Percentiles rank a stretch among this genome's conserved stretches.
phyloP scores from a whole-genome alignment of 2,329 filamentous ascomycete genomes.

The Trichoderma afroharzianum region DNA sequence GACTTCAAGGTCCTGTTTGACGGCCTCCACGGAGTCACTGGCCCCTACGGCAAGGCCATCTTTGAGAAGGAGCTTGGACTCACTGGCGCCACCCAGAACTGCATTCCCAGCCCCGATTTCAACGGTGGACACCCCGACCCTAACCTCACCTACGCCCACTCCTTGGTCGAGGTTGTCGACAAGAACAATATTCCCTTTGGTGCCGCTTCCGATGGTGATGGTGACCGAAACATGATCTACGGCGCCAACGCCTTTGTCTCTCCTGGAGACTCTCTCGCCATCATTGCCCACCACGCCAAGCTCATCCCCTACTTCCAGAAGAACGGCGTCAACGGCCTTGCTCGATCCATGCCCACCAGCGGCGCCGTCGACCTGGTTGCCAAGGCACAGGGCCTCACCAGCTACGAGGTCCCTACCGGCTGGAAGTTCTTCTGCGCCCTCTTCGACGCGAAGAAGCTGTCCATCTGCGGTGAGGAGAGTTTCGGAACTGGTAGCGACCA shows the following conservation, averaged over 20 bases:
- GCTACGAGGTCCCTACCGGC: conserved; percentile 95
- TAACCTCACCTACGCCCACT: conserved; percentile 95
- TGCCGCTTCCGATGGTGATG: conserved; percentile 93
- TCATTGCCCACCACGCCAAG: conserved; percentile 94
- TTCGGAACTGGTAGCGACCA: conserved; percentile 98
- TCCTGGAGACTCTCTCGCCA: conserved; percentile 93
- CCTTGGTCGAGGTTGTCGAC: conserved; percentile 89
- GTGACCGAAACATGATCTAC: conserved; percentile 99
- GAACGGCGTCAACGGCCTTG: conserved; percentile 91
- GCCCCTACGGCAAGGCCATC: conserved; percentile 90
- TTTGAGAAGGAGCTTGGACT: conserved; percentile 92
- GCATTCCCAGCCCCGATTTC: conserved; percentile 88
- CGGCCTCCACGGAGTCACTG: conserved; percentile 89
- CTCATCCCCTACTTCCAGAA: conserved; percentile 98
- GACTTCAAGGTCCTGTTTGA: conserved; percentile 98
- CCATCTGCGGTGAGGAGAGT: conserved; percentile 97
- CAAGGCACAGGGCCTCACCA: conserved; percentile 84
- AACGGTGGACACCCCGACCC: conserved; percentile 96
- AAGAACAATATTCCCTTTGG: conserved; percentile 91
- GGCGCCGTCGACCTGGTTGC: conserved; percentile 94
- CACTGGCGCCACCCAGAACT: conserved; percentile 78
- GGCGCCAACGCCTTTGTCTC: conserved; percentile 95
- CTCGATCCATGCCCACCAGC: conserved; percentile 95
- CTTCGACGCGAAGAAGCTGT: conserved; percentile 91
- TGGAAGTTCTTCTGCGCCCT: conserved; percentile 99